These are phyloP conservation scores for Alternaria brassicicola DNA, from an alignment of 2,329 filamentous ascomycete genomes.

Conservation along the genomic window DNA sequence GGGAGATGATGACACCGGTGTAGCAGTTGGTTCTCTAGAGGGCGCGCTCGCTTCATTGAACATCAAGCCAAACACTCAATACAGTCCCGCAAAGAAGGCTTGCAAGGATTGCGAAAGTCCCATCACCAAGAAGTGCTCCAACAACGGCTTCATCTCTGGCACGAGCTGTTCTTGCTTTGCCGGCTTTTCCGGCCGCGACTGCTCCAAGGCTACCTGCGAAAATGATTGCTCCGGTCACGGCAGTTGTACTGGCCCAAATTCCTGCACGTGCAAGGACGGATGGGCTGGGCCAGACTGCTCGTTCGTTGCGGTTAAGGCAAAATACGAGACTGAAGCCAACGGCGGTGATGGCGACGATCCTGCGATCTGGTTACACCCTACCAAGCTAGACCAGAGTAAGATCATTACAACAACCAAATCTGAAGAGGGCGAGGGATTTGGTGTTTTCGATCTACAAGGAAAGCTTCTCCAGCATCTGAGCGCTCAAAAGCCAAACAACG, in stretches of 20 bases:
- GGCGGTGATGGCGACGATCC: conserved; percentile 43
- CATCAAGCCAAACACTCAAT: conserved; percentile 28
- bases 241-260: conserved; percentile 33
- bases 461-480: conserved; percentile 55
- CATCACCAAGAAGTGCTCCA: conserved; percentile 27
- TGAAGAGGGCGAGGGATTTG: conserved; percentile 56
- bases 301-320: conserved; percentile 35
- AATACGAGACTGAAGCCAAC: conserved; percentile 43
- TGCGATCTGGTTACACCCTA: conserved; percentile 41
- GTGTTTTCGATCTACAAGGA: conserved; percentile 58
- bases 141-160: conserved; percentile 23
- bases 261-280: conserved; percentile 32
- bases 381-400: conserved; percentile 50
- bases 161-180: conserved; percentile 31
- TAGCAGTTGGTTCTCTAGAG: conserved; percentile 30
- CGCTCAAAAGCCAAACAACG: conserved; percentile 60
- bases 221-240: conserved; percentile 39
- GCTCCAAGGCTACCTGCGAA: conserved; percentile 25
- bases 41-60: conserved; percentile 18
- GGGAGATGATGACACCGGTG: conserved; percentile 30
- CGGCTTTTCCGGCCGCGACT: conserved; percentile 34
- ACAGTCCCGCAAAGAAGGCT: conserved; percentile 20
- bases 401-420: conserved; percentile 62
- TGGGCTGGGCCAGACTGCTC: conserved; percentile 41
- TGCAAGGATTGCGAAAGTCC: conserved; percentile 26